Conservation (phyloP, 108 stramenopile genomes). For the Nitzschia putrida region DNA sequence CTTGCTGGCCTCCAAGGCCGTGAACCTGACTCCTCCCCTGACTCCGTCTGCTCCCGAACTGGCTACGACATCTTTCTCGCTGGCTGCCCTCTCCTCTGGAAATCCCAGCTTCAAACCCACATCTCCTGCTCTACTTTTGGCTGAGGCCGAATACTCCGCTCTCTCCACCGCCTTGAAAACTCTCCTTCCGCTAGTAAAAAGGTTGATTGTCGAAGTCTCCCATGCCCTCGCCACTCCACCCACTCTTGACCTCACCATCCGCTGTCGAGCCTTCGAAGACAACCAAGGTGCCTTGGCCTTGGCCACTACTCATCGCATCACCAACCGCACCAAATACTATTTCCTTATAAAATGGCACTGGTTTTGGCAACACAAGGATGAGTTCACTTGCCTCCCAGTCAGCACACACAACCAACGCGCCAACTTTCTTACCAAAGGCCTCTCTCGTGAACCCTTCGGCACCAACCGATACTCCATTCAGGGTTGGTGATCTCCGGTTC, state of each 20-base stretch:
- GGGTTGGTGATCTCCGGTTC: conserved; percentile 21
- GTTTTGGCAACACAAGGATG: conserved; percentile 26
- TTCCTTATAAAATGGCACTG: conserved; percentile 27
- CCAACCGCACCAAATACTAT: conserved; percentile 27
- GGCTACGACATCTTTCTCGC: conserved; percentile 31
- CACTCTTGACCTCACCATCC: neutral
- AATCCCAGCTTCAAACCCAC: conserved; percentile 33
- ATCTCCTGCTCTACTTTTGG: conserved; percentile 46
- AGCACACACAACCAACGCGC: conserved; percentile 6
- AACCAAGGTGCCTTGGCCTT: neutral
- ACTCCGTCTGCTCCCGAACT: conserved; percentile 25
- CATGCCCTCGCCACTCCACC: neutral
- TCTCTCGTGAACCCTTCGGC: conserved; percentile 22
- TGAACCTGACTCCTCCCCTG: conserved; percentile 22
- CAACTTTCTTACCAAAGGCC: conserved; percentile 15
- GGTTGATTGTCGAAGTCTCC: conserved; percentile 9
- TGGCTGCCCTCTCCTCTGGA: conserved; percentile 48
- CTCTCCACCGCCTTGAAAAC: conserved; percentile 32
- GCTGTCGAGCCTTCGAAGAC: conserved; percentile 32
- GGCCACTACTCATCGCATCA: conserved; percentile 23
- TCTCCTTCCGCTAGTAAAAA: conserved; percentile 32
- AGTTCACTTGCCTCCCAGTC: no score
- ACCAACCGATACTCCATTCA: conserved; percentile 13
- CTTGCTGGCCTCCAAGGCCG: conserved; percentile 29
- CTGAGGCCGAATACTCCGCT: conserved; percentile 49